Evolutionary conservation across 2,329 filamentous ascomycete genomes (phyloP), one percentile per base, ranked within the genome.

Genomic region (Colletotrichum sansevieriae): DNA sequence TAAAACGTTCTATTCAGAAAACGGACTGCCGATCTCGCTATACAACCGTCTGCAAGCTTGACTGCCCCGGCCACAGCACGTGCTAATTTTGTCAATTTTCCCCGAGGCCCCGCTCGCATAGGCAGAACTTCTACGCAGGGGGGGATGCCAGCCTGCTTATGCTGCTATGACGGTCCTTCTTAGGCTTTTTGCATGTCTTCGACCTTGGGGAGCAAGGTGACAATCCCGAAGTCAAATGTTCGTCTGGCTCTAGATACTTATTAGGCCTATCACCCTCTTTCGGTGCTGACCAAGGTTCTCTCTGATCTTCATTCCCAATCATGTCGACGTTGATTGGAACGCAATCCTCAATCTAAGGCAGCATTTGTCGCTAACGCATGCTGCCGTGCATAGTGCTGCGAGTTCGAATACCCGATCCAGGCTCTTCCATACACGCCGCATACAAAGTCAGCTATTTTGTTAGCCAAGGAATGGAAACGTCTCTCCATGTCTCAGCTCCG

Each of bases 191-290:
- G 43, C 43, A 46, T 46, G 43, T 9, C 43, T 46, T 46, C 10
- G 20, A 46, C n/a, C 43, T 46, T 46, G 43, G 15, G n/a, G 43
- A 46, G 43, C n/a, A 46, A 46, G 43, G 43, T 46, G 43, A 46
- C 43, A 46, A 46, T 46, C n/a, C 43, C 43, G 43, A 46, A 18
- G 43, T 18, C n/a, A 46, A 46, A 46, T 18, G 43, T 18, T 46
- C 43, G n/a, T 46, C 43, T 46, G n/a, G 43, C 43, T 11, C n/a
- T 18, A 46, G 6, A 46, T 10, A 46, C 15, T 9, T 18, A 18
- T 46, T 20, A 18, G 20, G 43, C 43, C 43, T 18, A 46, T 10
- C 43, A 46, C 20, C 20, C 43, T 46, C 43, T 46, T 46, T 46
- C 43, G 20, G n/a, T n/a, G n/a, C n/a, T n/a, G n/a, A n/a, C n/a